Percentiles rank a stretch among this genome's conserved stretches.
These are phyloP conservation scores for Fusarium siculi DNA, from an alignment of 2,329 filamentous ascomycete species.

Conservation along the genomic window DNA sequence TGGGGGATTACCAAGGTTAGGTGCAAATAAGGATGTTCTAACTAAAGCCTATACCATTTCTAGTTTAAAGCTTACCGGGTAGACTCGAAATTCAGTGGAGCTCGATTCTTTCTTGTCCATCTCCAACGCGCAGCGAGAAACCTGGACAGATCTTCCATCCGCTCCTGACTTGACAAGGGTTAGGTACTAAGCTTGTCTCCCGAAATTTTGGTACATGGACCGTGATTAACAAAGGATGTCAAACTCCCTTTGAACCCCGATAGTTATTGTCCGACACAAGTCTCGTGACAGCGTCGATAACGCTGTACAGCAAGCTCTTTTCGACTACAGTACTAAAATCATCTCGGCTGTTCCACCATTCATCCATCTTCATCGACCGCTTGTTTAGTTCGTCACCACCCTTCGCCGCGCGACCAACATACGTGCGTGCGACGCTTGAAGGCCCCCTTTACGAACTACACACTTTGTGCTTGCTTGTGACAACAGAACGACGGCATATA, in stretches of 20 bases:
- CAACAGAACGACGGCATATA: neutral
- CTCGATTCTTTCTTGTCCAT: conserved; percentile 15
- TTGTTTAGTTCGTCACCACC: conserved; percentile 33
- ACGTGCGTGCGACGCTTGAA: conserved; percentile 29
- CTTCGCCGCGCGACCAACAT: conserved; percentile 13
- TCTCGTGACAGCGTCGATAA: conserved; percentile 19
- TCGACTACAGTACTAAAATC: neutral
- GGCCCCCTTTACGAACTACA: conserved; percentile 30
- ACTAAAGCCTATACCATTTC: conserved; percentile 18
- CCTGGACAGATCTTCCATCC: conserved; percentile 28
- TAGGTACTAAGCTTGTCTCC: conserved; percentile 11
- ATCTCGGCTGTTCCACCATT: neutral
- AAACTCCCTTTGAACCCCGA: neutral
- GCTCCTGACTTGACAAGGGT: conserved; percentile 36
- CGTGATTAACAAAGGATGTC: conserved; percentile 1
- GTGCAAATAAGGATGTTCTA: conserved; percentile 2
- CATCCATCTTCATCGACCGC: conserved; percentile 19
- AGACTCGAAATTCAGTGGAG: neutral
- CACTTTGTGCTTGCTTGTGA: conserved; percentile 3
- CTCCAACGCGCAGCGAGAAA: conserved; percentile 24
- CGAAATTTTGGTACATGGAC: conserved; percentile 30
- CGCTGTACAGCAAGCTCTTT: conserved; percentile 1
- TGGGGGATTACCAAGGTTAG: neutral
- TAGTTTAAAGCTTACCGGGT: conserved; percentile 3
- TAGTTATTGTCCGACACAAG: neutral